Evolutionary conservation across 345 rosid species (phyloP), one percentile per base, ranked within the genome.

Genomic region (Hibiscus mutabilis): DNA sequence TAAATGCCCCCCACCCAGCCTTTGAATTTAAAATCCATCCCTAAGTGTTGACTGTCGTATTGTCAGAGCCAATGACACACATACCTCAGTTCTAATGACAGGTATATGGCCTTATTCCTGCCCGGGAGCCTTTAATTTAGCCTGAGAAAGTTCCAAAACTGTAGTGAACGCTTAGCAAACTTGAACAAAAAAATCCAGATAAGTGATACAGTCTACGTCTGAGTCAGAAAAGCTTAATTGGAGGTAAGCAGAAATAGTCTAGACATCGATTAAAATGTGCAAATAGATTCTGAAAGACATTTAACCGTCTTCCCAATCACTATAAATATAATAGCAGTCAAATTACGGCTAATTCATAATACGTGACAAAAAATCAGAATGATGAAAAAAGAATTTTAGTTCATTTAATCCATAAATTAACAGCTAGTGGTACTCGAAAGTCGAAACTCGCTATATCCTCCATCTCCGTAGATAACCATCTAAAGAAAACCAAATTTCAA

Each of bases 1-100:
- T 70, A 87, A 57, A 92, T 74, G 74, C 84, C 82, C 40, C 92
- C 88, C 70, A 87, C 84, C 96, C 91, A 92, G 35, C 84, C 83
- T 75, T 80, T 87, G 18, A 60, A 72, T 49, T 83, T 86, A 25
- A 79, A 58, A 74, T 84, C 92, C 97, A 89, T 89, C 47, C 15
- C 2, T 16, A 15, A 58, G 21, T 25, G 21, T 71, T 8, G 0
- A 33, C 37, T 5, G 8, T 1, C 57, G 60, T 42, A 46, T 3
- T 16, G 15, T 27, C 24, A 46, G 19, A 71, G 18, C 29, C 66
- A 46, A 42, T 24, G 31, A 3, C 56, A 16, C 46, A 19, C 57
- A 60, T 46, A 46, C 12, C 68, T 70, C 70, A 9, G 70, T 66
- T 9, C 13, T 16, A 47, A 8, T 4, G n/a, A 67, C 24, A 27